Conservation (phyloP, 176 grass and related monocot genomes). For the Phoenix roebelenii region DNA sequence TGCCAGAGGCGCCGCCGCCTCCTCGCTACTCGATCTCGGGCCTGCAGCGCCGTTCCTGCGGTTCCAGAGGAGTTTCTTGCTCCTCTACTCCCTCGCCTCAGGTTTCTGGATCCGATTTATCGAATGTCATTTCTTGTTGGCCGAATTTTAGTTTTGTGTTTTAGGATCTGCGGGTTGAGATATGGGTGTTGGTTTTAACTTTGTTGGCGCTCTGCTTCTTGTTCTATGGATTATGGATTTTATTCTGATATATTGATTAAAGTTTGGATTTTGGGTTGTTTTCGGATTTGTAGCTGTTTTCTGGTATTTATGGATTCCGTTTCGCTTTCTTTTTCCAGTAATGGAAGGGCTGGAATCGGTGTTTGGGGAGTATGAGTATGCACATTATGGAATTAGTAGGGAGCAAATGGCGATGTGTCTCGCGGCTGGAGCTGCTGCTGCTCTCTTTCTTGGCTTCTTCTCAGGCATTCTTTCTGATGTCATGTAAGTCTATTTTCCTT, state of each 20-base stretch:
- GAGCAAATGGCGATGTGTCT: conserved; percentile 59
- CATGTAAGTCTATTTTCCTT: conserved; percentile 27
- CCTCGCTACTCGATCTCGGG: conserved; percentile 45
- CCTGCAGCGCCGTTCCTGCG: conserved; percentile 34
- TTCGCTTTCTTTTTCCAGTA: conserved; percentile 22
- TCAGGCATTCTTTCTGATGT: conserved; percentile 68
- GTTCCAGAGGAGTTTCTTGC: conserved; percentile 64
- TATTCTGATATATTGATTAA: background rate
- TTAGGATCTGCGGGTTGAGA: too few relatives aligned
- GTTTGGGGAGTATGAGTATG: conserved; percentile 71
- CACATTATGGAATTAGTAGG: conserved; percentile 43
- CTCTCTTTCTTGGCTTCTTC: conserved; percentile 45
- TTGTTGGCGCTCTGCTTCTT: background rate
- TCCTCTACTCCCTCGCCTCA: conserved; percentile 67
- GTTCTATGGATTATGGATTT: background rate
- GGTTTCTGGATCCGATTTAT: conserved; percentile 26
- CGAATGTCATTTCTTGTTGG: too few relatives aligned
- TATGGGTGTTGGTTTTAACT: too few relatives aligned
- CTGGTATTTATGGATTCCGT: background rate
- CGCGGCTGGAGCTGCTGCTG: conserved; percentile 18
- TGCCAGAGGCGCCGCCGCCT: conserved; percentile 11
- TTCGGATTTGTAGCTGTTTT: too few relatives aligned
- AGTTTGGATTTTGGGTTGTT: conserved; percentile 1
- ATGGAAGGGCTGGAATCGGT: conserved; percentile 55
- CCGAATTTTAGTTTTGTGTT: too few relatives aligned